A percentile compares a stretch with the other conserved stretches of the same genome.
Conservation (phyloP, 768 basidiomycete genomes). For the Daedaleopsis nitida region DNA sequence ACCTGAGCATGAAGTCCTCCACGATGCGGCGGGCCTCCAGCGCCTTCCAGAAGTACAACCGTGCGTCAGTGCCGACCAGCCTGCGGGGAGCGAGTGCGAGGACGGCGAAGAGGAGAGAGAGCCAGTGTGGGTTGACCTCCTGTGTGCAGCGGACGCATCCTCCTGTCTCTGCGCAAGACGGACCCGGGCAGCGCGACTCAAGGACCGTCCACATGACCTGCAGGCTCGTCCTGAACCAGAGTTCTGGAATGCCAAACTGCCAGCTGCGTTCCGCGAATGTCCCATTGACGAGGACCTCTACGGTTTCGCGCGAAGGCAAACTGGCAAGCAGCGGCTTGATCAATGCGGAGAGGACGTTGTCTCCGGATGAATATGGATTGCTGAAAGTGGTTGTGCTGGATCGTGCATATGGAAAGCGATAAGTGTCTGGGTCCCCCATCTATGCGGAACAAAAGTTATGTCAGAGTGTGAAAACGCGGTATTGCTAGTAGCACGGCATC, state of each 20-base stretch:
- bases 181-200: constrained; percentile 25
- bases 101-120: constrained; percentile 51
- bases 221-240: constrained; percentile 47
- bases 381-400: constrained; percentile 29
- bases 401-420: constrained; percentile 42
- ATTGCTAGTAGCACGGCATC: background rate
- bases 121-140: constrained; percentile 52
- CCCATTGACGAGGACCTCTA: constrained; percentile 23
- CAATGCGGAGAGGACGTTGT: constrained; percentile 37
- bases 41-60: constrained; percentile 43
- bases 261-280: constrained; percentile 52
- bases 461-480: background rate
- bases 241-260: constrained; percentile 52
- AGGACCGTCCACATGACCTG: constrained; percentile 50
- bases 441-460: constrained; percentile 16
- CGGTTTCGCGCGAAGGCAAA: constrained; percentile 20
- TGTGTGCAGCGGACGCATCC: constrained; percentile 27
- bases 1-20: constrained; percentile 39
- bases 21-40: constrained; percentile 48
- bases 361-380: constrained; percentile 16
- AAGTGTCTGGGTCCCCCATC: constrained; percentile 39
- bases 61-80: constrained; percentile 18
- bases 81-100: constrained; percentile 42
- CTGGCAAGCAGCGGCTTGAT: constrained; percentile 35
- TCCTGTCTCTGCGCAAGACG: constrained; percentile 28